phyloP scores from a whole-genome alignment of 2,329 filamentous ascomycete genomes.

The Onygenales sp. region DNA sequence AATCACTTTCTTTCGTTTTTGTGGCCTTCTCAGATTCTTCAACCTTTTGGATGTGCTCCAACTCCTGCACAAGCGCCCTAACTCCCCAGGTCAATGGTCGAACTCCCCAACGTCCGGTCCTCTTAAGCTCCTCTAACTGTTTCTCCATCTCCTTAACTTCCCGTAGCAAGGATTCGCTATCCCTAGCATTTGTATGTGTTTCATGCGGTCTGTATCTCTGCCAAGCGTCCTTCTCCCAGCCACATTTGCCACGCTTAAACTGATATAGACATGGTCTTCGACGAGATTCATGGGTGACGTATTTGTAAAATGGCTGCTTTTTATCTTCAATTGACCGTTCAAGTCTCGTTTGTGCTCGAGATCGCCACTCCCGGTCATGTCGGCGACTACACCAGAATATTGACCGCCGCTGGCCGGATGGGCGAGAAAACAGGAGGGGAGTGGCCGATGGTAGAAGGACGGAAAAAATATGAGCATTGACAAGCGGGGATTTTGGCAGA shows the following conservation, averaged over 20 bases:
- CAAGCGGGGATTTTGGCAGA: not conserved
- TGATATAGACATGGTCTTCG: not conserved
- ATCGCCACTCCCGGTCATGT: not conserved
- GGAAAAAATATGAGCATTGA: not conserved
- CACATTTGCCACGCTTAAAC: not conserved
- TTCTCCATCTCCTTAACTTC: not conserved
- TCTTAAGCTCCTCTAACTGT: slow-evolving; percentile 5
- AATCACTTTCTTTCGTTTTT: not conserved
- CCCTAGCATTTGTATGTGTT: no score
- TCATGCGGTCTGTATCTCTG: no score
- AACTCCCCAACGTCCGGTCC: no score
- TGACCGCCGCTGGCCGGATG: not conserved
- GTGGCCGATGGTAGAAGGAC: not conserved
- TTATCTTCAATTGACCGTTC: not conserved
- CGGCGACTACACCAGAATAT: not conserved
- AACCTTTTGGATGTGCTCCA: no score
- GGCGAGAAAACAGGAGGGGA: not conserved
- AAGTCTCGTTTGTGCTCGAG: not conserved
- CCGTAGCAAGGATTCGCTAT: no score
- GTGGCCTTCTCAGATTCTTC: not conserved
- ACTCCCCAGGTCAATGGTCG: no score
- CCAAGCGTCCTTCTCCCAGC: no score
- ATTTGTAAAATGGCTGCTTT: not conserved
- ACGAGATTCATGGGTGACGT: not conserved
- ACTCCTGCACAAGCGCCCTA: no score